Evolutionary conservation across 768 basidiomycete genomes (phyloP).

Genomic region (Trichaptum fuscoviolaceum): DNA sequence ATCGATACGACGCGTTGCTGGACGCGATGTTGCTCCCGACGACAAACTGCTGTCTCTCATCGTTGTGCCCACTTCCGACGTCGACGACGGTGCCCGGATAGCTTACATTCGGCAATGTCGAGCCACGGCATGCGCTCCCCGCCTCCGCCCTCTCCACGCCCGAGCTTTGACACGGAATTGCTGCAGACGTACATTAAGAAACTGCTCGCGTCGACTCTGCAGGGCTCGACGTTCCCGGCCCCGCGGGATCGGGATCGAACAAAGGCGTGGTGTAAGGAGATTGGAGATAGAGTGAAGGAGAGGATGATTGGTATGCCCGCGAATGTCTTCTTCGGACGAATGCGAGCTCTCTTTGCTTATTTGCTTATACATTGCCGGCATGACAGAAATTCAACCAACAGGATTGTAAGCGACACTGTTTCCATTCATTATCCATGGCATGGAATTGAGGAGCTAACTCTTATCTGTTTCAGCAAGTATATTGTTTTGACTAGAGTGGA

Average conservation of each 20-base stretch:
- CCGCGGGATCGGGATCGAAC: slow-evolving; percentile 64
- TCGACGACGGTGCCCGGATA: background rate
- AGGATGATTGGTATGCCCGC: slow-evolving; percentile 56
- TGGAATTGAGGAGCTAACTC: slow-evolving; percentile 11
- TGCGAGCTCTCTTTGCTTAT: slow-evolving; percentile 8
- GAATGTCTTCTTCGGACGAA: slow-evolving; percentile 4
- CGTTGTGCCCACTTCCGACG: background rate
- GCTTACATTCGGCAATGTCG: background rate
- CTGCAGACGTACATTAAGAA: slow-evolving; percentile 80
- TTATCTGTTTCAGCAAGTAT: slow-evolving; percentile 58
- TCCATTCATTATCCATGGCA: slow-evolving; percentile 7
- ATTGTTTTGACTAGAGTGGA: slow-evolving; percentile 81
- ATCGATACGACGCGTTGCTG: background rate
- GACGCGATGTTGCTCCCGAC: background rate
- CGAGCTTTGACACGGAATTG: slow-evolving; percentile 63
- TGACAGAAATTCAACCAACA: slow-evolving; percentile 63
- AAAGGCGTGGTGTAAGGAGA: slow-evolving; percentile 76
- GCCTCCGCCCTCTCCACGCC: slow-evolving; percentile 48
- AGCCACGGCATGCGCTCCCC: slow-evolving; percentile 51
- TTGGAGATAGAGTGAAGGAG: slow-evolving; percentile 79
- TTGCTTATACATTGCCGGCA: background rate
- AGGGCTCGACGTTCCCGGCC: slow-evolving; percentile 61
- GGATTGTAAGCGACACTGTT: slow-evolving; percentile 60
- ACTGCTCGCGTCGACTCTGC: slow-evolving; percentile 64
- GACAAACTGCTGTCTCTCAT: background rate